Evolutionary conservation across 2,329 filamentous ascomycete species (phyloP), one percentile per base, ranked within the genome.

Genomic region (Colletotrichum kahawae): DNA sequence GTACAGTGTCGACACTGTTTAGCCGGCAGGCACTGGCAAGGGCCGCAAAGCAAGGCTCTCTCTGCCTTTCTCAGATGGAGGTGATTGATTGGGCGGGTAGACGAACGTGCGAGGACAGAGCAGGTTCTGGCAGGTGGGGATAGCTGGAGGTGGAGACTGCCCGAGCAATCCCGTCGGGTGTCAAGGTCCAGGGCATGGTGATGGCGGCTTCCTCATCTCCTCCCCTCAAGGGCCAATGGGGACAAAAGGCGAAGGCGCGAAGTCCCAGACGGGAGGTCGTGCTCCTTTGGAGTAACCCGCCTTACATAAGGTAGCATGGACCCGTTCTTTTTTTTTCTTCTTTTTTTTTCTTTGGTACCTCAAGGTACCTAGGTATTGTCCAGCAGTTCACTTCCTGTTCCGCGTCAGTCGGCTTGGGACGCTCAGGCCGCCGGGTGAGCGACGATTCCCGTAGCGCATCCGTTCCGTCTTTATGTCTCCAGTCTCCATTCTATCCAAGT

Each of bases 381-480:
- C 43, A 48, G 18, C 43, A 48, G 43, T 48, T 48, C 43, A 48
- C 43, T 48, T 48, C 43, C 27, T 62, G 43, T 24, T 59, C 62
- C 63, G 57, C 56, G 43, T 48, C 62, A 56, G 57, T 48, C 38
- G 67, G 43, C 56, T 48, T 48, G 43, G 43, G 14, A 51, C 63
- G 72, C 72, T 75, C 72, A 75, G 72, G 69, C 72, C 72, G 69
- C 56, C 63, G 63, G 72, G 72, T 72, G 69, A 75, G 69, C 72
- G 72, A 72, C 72, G 72, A 67, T 75, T 72, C 68, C 68, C 63
- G 69, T 62, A 67, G 67, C 54, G 62, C 38, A 66, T 67, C 66
- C 34, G 66, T 68, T 68, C 66, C 66, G 66, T 33, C 33, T 38
- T 31, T 36, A 16, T 21, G n/a, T 33, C 33, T 14, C 59, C 54